Evolutionary conservation across 1,139 yeast species (phyloP).

Genomic region (Debaryomyces fabryi): DNA sequence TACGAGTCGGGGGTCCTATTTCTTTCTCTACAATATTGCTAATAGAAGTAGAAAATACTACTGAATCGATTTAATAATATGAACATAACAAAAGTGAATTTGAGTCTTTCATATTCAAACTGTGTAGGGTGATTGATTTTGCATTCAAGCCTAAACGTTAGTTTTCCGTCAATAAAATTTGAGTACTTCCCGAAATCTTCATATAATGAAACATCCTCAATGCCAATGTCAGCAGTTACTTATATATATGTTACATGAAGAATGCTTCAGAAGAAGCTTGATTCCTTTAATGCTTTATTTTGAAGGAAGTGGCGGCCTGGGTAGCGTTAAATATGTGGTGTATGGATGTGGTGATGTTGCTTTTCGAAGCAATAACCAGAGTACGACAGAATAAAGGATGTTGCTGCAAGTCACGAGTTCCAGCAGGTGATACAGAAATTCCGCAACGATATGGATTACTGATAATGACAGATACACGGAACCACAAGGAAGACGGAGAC

Average conservation of each 20-base stretch:
- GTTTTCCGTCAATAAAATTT: neutral
- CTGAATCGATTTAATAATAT: no score
- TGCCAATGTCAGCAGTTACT: neutral
- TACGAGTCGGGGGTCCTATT: conserved; percentile 26
- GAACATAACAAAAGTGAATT: neutral
- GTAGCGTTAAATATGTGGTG: no score
- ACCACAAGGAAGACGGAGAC: neutral
- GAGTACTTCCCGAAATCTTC: neutral
- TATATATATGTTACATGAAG: no score
- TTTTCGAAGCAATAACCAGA: no score
- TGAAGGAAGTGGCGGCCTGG: no score
- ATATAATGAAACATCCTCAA: no score
- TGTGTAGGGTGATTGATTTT: neutral
- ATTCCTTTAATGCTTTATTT: no score
- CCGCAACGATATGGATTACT: neutral
- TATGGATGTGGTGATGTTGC: neutral
- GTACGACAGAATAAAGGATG: neutral
- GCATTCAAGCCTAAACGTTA: neutral
- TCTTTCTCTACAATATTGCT: neutral
- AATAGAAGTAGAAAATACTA: neutral
- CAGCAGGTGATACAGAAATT: neutral
- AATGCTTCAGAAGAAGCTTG: no score
- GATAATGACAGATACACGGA: neutral
- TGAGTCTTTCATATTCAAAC: neutral
- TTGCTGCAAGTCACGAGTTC: neutral